A percentile compares a stretch with the other conserved stretches of the same genome.
Evolutionary conservation across 2,329 filamentous ascomycete species (phyloP).

Genomic region (Fusarium neocosmosporiellum): DNA sequence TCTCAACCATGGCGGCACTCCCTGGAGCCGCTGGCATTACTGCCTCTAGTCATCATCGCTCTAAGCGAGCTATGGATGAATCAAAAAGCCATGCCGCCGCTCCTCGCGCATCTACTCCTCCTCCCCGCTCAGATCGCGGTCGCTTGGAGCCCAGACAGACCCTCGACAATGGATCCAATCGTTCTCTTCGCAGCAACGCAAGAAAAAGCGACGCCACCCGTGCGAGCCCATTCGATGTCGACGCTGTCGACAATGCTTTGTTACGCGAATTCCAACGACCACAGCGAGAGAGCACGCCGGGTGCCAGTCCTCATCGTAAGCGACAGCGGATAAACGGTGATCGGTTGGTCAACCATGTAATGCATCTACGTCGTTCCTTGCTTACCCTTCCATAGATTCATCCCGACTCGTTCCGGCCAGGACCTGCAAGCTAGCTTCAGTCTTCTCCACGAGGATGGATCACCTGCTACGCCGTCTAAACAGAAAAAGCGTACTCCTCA

Average conservation of each 20-base stretch:
- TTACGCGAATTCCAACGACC: slow-evolving; percentile 63
- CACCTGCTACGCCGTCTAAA: slow-evolving; percentile 89
- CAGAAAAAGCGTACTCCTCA: slow-evolving; percentile 87
- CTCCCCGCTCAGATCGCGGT: slow-evolving; percentile 56
- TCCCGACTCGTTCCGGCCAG: slow-evolving; percentile 91
- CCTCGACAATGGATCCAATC: slow-evolving; percentile 48
- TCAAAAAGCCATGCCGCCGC: slow-evolving; percentile 47
- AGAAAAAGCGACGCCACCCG: slow-evolving; percentile 52
- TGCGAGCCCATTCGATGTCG: slow-evolving; percentile 57
- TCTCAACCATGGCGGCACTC: slow-evolving; percentile 49
- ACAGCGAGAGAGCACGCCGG: slow-evolving; percentile 63
- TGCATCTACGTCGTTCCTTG: not conserved
- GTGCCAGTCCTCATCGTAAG: slow-evolving; percentile 67
- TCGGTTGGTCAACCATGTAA: slow-evolving; percentile 57
- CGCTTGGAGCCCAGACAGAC: slow-evolving; percentile 56
- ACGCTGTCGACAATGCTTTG: slow-evolving; percentile 62
- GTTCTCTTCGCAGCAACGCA: slow-evolving; percentile 49
- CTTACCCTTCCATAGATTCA: slow-evolving; percentile 74
- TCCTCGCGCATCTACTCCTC: slow-evolving; percentile 57
- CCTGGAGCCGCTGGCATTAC: slow-evolving; percentile 43
- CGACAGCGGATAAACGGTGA: slow-evolving; percentile 70
- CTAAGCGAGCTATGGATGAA: slow-evolving; percentile 49
- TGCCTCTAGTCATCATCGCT: slow-evolving; percentile 46
- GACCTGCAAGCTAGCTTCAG: slow-evolving; percentile 95
- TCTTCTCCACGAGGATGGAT: slow-evolving; percentile 90